A percentile compares a stretch with the other conserved stretches of the same genome.
These are phyloP conservation scores for Lathyrus oleraceus DNA, from an alignment of 306 rosid genomes.

Conservation along the genomic window DNA sequence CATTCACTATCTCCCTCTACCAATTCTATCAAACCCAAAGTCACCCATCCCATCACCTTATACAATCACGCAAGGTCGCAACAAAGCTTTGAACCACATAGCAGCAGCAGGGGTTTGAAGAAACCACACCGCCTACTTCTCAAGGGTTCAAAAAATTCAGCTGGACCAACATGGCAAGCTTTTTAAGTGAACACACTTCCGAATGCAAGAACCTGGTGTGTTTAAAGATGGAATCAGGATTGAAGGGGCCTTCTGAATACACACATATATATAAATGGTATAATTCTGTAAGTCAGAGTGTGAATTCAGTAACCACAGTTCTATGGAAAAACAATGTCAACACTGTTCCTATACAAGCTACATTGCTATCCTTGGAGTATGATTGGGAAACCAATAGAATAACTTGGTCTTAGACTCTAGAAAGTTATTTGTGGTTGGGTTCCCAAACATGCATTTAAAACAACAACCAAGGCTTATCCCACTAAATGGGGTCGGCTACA, in stretches of 20 bases:
- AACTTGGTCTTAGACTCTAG: conserved; percentile 19
- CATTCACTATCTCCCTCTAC: no score
- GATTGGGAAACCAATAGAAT: conserved; percentile 25
- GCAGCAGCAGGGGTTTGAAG: background rate
- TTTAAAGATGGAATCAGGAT: background rate
- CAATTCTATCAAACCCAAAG: background rate
- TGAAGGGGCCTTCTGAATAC: background rate
- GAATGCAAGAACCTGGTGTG: background rate
- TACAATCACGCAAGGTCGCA: background rate
- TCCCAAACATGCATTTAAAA: conserved; percentile 10
- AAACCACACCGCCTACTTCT: background rate
- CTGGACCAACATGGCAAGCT: background rate
- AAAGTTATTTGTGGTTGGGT: background rate
- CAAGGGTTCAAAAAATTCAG: background rate
- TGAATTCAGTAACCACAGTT: background rate
- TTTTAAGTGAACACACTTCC: background rate
- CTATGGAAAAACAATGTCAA: background rate
- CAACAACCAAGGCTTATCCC: no score
- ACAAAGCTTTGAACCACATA: background rate
- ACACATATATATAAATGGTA: background rate
- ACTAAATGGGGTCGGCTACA: no score
- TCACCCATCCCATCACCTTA: background rate
- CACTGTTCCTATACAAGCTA: background rate
- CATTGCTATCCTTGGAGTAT: conserved; percentile 6
- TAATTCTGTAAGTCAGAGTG: background rate